phyloP scores from a whole-genome alignment of 345 rosid species.

The Jatropha curcas region DNA sequence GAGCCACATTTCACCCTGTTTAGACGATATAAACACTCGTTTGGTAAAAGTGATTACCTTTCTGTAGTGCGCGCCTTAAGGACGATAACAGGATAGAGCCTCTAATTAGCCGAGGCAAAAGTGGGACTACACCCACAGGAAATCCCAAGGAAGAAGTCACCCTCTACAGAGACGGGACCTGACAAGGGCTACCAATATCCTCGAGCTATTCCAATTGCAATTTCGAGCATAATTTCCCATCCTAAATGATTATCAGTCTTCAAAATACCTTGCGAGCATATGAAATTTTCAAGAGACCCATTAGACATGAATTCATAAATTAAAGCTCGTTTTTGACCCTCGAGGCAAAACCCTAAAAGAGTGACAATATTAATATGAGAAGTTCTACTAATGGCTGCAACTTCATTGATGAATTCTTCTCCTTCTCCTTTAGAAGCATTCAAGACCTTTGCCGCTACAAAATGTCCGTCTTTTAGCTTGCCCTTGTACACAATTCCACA shows the following conservation, averaged over 20 bases:
- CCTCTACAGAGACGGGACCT: constrained; percentile 36
- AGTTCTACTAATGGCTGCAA: no score
- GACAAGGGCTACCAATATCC: constrained; percentile 13
- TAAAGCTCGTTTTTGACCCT: constrained; percentile 5
- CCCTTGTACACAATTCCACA: no score
- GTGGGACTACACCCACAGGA: no score
- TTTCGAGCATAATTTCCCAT: constrained; percentile 3
- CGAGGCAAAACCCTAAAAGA: constrained; percentile 1
- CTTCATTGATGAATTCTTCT: no score
- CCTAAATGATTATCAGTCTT: not conserved
- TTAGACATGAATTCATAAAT: constrained; percentile 13
- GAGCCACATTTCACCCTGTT: no score
- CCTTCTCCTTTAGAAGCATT: not conserved
- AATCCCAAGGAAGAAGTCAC: no score
- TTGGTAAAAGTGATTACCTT: no score
- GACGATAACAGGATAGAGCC: no score
- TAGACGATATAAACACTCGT: no score
- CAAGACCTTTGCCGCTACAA: constrained; percentile 3
- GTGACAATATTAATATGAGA: constrained; percentile 13
- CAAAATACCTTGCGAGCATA: not conserved
- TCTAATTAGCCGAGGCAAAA: no score
- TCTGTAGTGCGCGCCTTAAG: no score
- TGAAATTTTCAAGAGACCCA: constrained; percentile 13
- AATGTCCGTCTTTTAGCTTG: not conserved
- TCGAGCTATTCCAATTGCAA: constrained; percentile 5